phyloP scores from a whole-genome alignment of 2,329 filamentous ascomycete species.

The Aspergillus intermedius region DNA sequence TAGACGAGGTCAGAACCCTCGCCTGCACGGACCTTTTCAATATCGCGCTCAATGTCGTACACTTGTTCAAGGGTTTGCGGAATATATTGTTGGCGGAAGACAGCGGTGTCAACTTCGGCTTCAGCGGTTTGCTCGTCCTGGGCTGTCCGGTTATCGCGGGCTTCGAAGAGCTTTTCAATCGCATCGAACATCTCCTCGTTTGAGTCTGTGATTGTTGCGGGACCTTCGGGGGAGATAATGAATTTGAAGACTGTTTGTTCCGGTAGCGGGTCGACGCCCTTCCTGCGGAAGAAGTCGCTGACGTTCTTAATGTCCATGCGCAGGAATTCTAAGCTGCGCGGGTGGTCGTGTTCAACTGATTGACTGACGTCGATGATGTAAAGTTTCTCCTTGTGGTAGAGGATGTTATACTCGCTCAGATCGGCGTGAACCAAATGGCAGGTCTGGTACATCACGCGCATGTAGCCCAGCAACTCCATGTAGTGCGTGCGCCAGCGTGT shows the following conservation, averaged over 20 bases:
- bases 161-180: slow-evolving; percentile 62
- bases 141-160: slow-evolving; percentile 43
- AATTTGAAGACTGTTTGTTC: slow-evolving; percentile 82
- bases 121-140: slow-evolving; percentile 50
- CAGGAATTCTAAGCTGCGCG: slow-evolving; percentile 82
- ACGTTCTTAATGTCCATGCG: slow-evolving; percentile 99
- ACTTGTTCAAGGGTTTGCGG: slow-evolving; percentile 93
- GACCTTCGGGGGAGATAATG: slow-evolving; percentile 58
- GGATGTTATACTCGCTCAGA: slow-evolving; percentile 94
- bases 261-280: slow-evolving; percentile 72
- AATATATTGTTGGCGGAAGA: slow-evolving; percentile 94
- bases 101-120: slow-evolving; percentile 72
- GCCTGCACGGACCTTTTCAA: slow-evolving; percentile 66
- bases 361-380: slow-evolving; percentile 98
- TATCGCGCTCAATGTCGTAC: slow-evolving; percentile 90
- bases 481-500: slow-evolving; percentile 73
- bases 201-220: slow-evolving; percentile 20
- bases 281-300: slow-evolving; percentile 80
- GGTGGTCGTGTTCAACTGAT: slow-evolving; percentile 94
- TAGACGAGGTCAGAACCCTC: slow-evolving; percentile 76
- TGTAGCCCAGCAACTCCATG: slow-evolving; percentile 73
- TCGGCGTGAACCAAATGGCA: slow-evolving; percentile 92
- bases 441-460: slow-evolving; percentile 88
- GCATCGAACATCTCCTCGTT: slow-evolving; percentile 54
- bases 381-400: slow-evolving; percentile 75